These are phyloP conservation scores for Ganoderma lingzhi DNA, from an alignment of 1,284 basidiomycete genomes.

Conservation along the genomic window DNA sequence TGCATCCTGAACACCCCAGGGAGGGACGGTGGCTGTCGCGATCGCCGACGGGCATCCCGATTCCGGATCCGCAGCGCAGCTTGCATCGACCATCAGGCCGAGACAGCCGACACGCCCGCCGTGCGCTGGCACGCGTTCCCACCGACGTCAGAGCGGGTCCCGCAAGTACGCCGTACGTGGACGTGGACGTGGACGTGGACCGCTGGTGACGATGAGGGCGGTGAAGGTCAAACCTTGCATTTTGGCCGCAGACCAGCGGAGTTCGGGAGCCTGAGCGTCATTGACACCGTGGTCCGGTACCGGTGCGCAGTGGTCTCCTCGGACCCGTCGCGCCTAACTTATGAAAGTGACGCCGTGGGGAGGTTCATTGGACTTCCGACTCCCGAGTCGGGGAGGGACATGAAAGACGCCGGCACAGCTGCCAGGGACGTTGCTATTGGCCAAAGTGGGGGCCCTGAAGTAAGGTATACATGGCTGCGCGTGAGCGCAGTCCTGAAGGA, in stretches of 20 bases:
- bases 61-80: not conserved
- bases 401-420: not conserved
- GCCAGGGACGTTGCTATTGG: not conserved
- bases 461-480: not conserved
- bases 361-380: not conserved
- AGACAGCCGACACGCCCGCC: not conserved
- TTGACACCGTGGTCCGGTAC: not conserved
- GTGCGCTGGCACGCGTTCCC: not conserved
- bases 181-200: not conserved
- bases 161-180: not conserved
- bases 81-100: not conserved
- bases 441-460: not conserved
- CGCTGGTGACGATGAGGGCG: not conserved
- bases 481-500: not conserved
- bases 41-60: not conserved
- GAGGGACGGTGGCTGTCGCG: not conserved
- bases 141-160: not conserved
- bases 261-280: not conserved
- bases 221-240: not conserved
- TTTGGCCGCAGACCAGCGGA: not conserved
- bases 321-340: not conserved
- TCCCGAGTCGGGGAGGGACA: not conserved
- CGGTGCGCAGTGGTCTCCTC: conserved; percentile 1
- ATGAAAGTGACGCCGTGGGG: not conserved
- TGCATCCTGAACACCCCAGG: not conserved